A percentile compares a stretch with the other conserved stretches of the same genome.
These are phyloP conservation scores for Nakaseomyces sp. DNA, from an alignment of 1,139 yeast genomes.

Conservation along the genomic window DNA sequence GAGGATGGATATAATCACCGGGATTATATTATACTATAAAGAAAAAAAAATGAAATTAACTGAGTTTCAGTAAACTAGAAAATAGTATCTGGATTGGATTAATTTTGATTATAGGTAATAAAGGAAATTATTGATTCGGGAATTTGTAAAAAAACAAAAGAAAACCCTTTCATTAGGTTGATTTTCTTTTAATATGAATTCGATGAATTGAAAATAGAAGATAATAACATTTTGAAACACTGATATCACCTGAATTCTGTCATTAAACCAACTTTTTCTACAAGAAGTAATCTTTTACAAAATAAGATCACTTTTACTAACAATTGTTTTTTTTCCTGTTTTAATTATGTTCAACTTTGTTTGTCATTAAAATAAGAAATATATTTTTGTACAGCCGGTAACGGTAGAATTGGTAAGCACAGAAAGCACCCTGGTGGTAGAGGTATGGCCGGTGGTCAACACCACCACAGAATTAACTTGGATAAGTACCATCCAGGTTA, in stretches of 20 bases:
- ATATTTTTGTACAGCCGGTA: slow-evolving; percentile 80
- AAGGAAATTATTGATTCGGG: too few relatives aligned
- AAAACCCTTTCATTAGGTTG: not conserved
- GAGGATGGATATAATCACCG: not conserved
- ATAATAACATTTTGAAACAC: slow-evolving; percentile 3
- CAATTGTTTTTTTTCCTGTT: slow-evolving; percentile 7
- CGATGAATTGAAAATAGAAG: not conserved
- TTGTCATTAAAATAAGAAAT: not conserved
- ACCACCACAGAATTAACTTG: slow-evolving; percentile 99
- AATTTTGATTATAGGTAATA: not conserved
- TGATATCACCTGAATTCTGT: not conserved
- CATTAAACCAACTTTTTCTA: not conserved
- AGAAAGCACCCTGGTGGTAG: slow-evolving; percentile 99
- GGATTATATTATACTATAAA: not conserved
- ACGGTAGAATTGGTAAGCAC: slow-evolving; percentile 99
- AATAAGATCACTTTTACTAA: slow-evolving; percentile 16
- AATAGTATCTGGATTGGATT: not conserved
- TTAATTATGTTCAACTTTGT: not conserved
- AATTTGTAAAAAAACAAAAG: too few relatives aligned
- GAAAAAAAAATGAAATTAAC: not conserved
- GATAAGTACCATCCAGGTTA: slow-evolving; percentile 99
- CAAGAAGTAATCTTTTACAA: not conserved
- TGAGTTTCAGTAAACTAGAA: not conserved
- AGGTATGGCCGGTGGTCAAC: slow-evolving; percentile 99
- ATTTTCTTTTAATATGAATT: not conserved